These are phyloP conservation scores for Aspergillus brasiliensis DNA, from an alignment of 2,329 filamentous ascomycete species.

Conservation along the genomic window DNA sequence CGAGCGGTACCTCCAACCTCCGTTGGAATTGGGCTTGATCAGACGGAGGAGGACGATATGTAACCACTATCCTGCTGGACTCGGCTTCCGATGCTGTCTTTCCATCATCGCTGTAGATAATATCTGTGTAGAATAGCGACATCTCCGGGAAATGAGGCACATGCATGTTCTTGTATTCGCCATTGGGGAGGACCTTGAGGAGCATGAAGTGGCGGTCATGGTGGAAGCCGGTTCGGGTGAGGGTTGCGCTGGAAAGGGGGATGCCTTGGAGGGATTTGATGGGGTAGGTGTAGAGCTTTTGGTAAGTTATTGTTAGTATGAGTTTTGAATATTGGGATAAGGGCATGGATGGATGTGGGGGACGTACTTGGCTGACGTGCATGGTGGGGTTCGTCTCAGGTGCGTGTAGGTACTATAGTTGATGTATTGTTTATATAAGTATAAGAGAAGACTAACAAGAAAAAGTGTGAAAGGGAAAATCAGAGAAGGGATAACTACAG, in stretches of 20 bases:
- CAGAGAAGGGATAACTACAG: neutral
- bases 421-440: constrained; percentile 21
- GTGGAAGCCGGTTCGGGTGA: constrained; percentile 62
- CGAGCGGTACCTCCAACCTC: constrained; percentile 58
- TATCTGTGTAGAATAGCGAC: constrained; percentile 64
- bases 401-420: no score
- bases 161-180: constrained; percentile 57
- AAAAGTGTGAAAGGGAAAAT: neutral
- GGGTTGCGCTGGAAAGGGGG: constrained; percentile 53
- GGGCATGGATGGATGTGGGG: neutral
- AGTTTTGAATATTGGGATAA: neutral
- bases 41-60: constrained; percentile 34
- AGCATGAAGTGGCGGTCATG: constrained; percentile 74
- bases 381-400: constrained; percentile 21
- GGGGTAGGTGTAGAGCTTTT: constrained; percentile 69
- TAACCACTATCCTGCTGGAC: constrained; percentile 43
- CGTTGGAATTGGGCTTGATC: constrained; percentile 9
- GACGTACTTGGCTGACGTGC: constrained; percentile 38
- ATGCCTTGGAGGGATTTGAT: constrained; percentile 72
- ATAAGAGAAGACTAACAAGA: constrained; percentile 12
- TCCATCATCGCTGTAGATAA: constrained; percentile 38
- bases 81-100: neutral
- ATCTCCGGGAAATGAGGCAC: constrained; percentile 61
- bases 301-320: neutral
- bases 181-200: constrained; percentile 50